Base-by-base conservation (phyloP, 139 green algal genomes). In the Picochlorum sp. region DNA sequence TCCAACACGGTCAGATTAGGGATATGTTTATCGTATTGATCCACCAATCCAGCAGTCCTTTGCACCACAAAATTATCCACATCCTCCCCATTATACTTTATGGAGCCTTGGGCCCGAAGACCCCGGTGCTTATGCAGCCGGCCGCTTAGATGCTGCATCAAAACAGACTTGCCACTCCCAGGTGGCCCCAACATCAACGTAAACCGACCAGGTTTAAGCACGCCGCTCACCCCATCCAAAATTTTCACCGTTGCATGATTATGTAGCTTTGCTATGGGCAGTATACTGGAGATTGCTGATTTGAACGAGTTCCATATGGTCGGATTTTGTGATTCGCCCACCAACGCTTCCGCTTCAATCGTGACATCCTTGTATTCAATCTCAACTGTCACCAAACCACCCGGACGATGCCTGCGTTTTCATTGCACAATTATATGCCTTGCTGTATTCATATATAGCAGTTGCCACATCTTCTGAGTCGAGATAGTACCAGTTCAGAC, bases 11-110 rank as follows among this genome's bases (percentile, higher is more conserved):
- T 88, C 20, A 89, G 63, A 22, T 63, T 73, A 8, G 82, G 70
- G 35, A 89, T 84, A 74, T 91, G 78, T 32, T 76, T 55, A 68
- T 88, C 81, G 32, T 74, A 61, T 61, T 89, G 77, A 18, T 83
- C 70, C 13, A 88, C 77, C 29, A 79, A 69, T 5, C 73, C 76
- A 28, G 67, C 64, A 3, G 74, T 82, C 31, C 78, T 70, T 30
- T 70, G 67, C 22, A 84, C 60, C 7, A 70, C 55, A 63, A 90
- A 85, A 12, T 83, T 68, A 49, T 71, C 59, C 26, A 29, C 60
- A 35, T 63, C 9, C 36, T 40, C 55, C 6, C 79, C 83, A 57
- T 90, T 90, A 82, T 88, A 90, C 32, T 41, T 69, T 12, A 90
- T 51, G 3, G 57, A 40, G 25, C 80, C 80, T 2, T 36, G 45